These are phyloP conservation scores for Ploettnerulaceae sp. DNA, from an alignment of 2,329 filamentous ascomycete genomes.

Conservation along the genomic window DNA sequence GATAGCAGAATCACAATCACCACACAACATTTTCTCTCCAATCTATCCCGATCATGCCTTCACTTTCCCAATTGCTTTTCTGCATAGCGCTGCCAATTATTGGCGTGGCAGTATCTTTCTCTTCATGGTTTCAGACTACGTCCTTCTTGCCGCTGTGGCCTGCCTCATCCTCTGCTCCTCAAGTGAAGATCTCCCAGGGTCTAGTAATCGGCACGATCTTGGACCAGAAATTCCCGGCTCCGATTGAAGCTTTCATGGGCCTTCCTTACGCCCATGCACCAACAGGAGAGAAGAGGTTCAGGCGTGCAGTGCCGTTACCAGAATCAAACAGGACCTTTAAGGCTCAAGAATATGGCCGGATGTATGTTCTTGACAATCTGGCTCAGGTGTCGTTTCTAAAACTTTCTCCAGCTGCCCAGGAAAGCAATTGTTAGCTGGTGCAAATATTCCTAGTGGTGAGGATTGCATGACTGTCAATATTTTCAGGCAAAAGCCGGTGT, in stretches of 20 bases:
- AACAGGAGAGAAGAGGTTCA: conserved; percentile 42
- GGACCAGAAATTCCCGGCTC: conserved; percentile 26
- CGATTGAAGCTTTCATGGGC: conserved; percentile 41
- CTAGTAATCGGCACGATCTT: conserved; percentile 31
- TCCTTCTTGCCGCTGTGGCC: background rate
- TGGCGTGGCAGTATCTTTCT: conserved; percentile 9
- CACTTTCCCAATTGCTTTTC: conserved; percentile 4
- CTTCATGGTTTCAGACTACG: conserved; percentile 6
- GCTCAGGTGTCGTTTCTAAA: background rate
- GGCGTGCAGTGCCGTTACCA: conserved; percentile 29
- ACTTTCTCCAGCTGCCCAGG: conserved; percentile 34
- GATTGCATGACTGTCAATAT: conserved; percentile 49
- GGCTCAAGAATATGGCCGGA: conserved; percentile 36
- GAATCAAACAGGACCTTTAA: conserved; percentile 29
- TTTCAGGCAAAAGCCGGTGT: conserved; percentile 33
- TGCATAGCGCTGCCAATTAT: conserved; percentile 12
- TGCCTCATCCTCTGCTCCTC: conserved; percentile 4
- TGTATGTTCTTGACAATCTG: conserved; percentile 17
- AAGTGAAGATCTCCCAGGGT: conserved; percentile 27
- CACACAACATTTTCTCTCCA: too few species aligned
- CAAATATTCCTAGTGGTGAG: conserved; percentile 35
- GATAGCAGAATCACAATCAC: too few species aligned
- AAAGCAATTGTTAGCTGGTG: conserved; percentile 28
- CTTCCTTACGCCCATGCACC: conserved; percentile 45
- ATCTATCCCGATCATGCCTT: too few species aligned